These are phyloP conservation scores for Hypoxylon perforatum DNA, from an alignment of 495 filamentous ascomycete species.

Conservation along the genomic window DNA sequence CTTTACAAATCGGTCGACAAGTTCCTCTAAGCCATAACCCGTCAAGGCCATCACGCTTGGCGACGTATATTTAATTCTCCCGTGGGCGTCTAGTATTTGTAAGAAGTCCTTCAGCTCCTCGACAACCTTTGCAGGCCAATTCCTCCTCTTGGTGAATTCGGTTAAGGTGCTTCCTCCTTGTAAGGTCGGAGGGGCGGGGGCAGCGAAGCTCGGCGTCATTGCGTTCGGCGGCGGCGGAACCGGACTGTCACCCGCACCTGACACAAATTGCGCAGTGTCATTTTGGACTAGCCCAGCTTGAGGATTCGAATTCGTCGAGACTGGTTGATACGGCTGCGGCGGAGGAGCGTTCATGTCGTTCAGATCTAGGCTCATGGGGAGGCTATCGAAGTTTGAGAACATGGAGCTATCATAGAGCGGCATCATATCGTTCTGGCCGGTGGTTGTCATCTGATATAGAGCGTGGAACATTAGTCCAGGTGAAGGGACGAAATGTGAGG, in stretches of 20 bases:
- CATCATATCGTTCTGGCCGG: slow-evolving; percentile 51
- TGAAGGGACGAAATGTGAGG: not conserved
- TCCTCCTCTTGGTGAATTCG: slow-evolving; percentile 84
- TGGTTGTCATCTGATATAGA: slow-evolving; percentile 46
- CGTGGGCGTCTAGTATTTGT: slow-evolving; percentile 85
- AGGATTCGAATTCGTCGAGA: slow-evolving; percentile 26
- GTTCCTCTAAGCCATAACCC: slow-evolving; percentile 74
- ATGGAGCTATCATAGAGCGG: slow-evolving; percentile 52
- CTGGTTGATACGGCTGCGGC: slow-evolving; percentile 34
- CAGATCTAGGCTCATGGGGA: slow-evolving; percentile 53
- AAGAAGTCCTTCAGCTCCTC: slow-evolving; percentile 91
- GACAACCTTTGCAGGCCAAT: slow-evolving; percentile 89
- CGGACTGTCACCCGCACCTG: slow-evolving; percentile 38
- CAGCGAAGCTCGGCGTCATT: slow-evolving; percentile 28
- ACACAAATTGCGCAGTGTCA: slow-evolving; percentile 39
- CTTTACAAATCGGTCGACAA: slow-evolving; percentile 77
- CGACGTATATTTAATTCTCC: slow-evolving; percentile 84
- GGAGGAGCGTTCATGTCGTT: slow-evolving; percentile 37
- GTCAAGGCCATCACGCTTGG: slow-evolving; percentile 82
- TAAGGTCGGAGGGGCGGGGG: slow-evolving; percentile 53
- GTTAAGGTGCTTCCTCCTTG: slow-evolving; percentile 74
- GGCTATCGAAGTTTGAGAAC: slow-evolving; percentile 50
- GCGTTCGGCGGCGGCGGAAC: slow-evolving; percentile 59
- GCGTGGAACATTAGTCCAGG: slow-evolving; percentile 32
- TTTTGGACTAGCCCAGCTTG: slow-evolving; percentile 38